phyloP scores from a whole-genome alignment of 805 yeast genomes.

The Suhomyces pyralidae region DNA sequence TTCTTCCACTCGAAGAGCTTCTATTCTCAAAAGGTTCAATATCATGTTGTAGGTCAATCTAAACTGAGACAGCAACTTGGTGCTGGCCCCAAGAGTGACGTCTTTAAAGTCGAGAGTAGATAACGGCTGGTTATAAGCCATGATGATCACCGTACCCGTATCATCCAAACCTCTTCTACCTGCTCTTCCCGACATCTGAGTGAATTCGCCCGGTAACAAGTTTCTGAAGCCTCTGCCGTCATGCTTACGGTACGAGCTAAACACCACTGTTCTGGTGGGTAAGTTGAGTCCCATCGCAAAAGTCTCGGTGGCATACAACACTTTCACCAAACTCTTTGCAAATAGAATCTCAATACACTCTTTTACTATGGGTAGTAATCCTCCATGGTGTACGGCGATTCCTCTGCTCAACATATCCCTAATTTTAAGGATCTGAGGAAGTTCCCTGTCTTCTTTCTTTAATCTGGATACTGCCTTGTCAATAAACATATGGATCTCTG shows the following conservation, averaged over 20 bases:
- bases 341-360: conserved; percentile 91
- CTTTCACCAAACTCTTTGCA: conserved; percentile 81
- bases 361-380: conserved; percentile 86
- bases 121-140: conserved; percentile 73
- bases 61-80: conserved; percentile 87
- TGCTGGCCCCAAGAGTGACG: conserved; percentile 84
- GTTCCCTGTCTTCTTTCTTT: conserved; percentile 85
- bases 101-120: conserved; percentile 62
- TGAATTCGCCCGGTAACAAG: conserved; percentile 91
- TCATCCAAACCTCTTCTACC: conserved; percentile 95
- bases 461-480: conserved; percentile 81
- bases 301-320: conserved; percentile 94
- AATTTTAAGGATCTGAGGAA: conserved; percentile 85
- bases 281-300: conserved; percentile 98
- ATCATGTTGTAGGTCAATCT: conserved; percentile 95
- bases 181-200: conserved; percentile 99
- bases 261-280: conserved; percentile 95
- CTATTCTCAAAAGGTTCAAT: conserved; percentile 83
- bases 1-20: conserved; percentile 94
- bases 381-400: conserved; percentile 95
- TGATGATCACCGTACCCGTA: conserved; percentile 91
- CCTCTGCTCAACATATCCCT: conserved; percentile 85
- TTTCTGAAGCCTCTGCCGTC: conserved; percentile 84
- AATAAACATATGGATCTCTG: conserved; percentile 90
- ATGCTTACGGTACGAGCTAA: conserved; percentile 80